Base-by-base conservation (phyloP, 1,139 yeast species). In the Yamadazyma siamensis region DNA sequence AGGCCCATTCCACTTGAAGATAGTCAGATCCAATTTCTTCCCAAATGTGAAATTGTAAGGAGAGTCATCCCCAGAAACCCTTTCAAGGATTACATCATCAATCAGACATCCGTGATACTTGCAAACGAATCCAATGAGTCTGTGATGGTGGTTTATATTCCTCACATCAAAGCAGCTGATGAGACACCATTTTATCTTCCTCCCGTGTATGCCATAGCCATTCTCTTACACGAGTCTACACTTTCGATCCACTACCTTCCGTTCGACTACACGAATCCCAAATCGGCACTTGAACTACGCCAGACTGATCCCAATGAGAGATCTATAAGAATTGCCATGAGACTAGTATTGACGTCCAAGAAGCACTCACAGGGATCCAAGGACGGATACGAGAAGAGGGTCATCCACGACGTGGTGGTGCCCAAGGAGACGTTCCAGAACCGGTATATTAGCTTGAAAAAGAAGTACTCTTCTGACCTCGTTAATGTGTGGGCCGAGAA, bases 401-500 rank as follows among this genome's bases (percentile, higher is more conserved):
- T 89, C 1, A 75, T 79, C 42, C 97, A 89, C 54, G 98, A 91
- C 53, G 61, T 77, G 40, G 85, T 91, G 8, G 94, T 91, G 0
- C 80, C 86, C 25, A 84, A 86, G 47, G 84, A 82, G 16, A 69
- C 76, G 8, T 89, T 89, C 49, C 97, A 91, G 54, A 83, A 87
- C 49, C 63, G 85, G 36, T 91, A 91, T 51, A 80, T 86, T 26
- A 66, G 75, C 18, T 65, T 91, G 46, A 91, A 91, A 59, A 85
- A 82, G 52, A 84, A 80, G 52, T 85, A 89, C 52, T 86, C 95
- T 1, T 75, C 80, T 24, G 59, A 64, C 13, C 59, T 89, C 32
- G 89, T 88, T n/a, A 83, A 80, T 23, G 74, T 71, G 44, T 91
- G 98, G 98, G 77, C 71, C 13, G 98, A 91, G 56, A 79, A 81